Conservation (phyloP, 1,284 basidiomycete species). For the Cutaneotrichosporon cutaneum region DNA sequence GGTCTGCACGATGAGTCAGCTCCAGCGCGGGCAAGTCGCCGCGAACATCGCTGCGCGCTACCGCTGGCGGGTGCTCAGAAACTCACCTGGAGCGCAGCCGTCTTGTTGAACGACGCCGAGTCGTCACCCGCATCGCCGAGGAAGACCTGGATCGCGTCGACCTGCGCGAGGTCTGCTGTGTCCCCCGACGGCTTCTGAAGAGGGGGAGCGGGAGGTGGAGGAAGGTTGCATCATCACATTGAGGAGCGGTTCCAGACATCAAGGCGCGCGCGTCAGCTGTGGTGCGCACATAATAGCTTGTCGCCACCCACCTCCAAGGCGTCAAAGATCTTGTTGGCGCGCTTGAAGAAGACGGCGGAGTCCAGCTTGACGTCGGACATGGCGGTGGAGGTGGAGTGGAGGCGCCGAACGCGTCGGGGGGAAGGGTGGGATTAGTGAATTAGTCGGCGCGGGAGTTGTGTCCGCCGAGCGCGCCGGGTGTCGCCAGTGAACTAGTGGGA, state of each 20-base stretch:
- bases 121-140: constrained; percentile 82
- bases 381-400: constrained; percentile 8
- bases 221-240: constrained; percentile 9
- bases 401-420: constrained; percentile 5
- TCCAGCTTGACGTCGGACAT: constrained; percentile 59
- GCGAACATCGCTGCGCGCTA: too few relatives aligned
- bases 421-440: background rate
- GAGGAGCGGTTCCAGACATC: background rate
- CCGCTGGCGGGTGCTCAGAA: too few relatives aligned
- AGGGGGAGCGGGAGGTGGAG: background rate
- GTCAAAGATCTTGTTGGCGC: constrained; percentile 66
- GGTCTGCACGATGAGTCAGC: constrained; percentile 60
- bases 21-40: background rate
- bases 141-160: constrained; percentile 70
- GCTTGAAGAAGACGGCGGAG: constrained; percentile 61
- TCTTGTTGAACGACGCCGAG: constrained; percentile 78
- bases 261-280: background rate
- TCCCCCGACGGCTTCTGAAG: constrained; percentile 69
- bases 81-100: constrained; percentile 82
- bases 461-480: background rate
- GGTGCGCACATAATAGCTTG: too few relatives aligned
- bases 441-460: background rate
- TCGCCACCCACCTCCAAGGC: constrained; percentile 67
- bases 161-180: constrained; percentile 50
- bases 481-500: background rate